Base-by-base conservation (phyloP, 306 rosid species). In the Vigna nakashimae region DNA sequence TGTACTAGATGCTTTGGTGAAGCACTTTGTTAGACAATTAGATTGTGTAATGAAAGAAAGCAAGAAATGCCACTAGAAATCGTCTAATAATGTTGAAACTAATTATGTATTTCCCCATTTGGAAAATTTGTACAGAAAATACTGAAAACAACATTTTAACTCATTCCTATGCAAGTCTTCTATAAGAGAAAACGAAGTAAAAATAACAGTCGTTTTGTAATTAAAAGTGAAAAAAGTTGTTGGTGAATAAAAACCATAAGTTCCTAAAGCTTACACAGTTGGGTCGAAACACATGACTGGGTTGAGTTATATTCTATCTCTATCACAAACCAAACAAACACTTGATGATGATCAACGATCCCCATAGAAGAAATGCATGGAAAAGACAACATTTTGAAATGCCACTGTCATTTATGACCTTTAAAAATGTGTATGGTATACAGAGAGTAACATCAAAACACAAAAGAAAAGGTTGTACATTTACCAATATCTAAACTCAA, bases 401-500 rank as follows among this genome's bases (percentile, higher is more conserved):
- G 14, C 18, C 65, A 67, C 52, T 59, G 24, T 71, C 22, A 20
- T 71, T 53, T 58, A 34, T 78, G 8, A 78, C 30, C 28, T 72
- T 65, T n/a, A 59, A 75, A 74, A 75, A 11, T 49, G 73, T 4
- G 49, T 73, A 4, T 32, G 48, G 77, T 69, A 71, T 80, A 32
- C 69, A 65, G 46, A 72, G 46, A 43, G 26, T 69, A 16, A 58
- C 20, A 26, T 26, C 7, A 24, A 56, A 28, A 38, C 26, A 36
- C 13, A 36, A 43, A 79, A 8, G 7, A 52, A 50, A 66, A 78
- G 77, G 65, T 82, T 63, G 36, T 22, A 70, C 59, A 71, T 57
- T 79, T 64, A 60, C 14, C 20, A 71, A 15, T 48, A 65, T 56
- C 82, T 75, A 85, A 49, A 71, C 80, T 79, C 80, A 75, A 53